These are phyloP conservation scores for Insectozyma bohioensis DNA, from an alignment of 1,139 yeast species.

Conservation along the genomic window DNA sequence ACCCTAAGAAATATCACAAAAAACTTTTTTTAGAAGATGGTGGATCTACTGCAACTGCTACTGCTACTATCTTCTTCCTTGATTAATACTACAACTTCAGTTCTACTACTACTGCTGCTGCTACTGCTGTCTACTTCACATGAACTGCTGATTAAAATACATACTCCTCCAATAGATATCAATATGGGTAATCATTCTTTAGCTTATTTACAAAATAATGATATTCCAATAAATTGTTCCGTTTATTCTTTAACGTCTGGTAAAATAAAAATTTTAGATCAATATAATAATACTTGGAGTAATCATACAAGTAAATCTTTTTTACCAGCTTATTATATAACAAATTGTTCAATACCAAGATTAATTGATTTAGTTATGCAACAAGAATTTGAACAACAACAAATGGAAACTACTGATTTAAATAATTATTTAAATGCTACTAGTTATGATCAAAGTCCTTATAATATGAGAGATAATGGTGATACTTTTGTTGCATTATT, in stretches of 20 bases:
- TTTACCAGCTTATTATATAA: slow-evolving; percentile 43
- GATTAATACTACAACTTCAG: not conserved
- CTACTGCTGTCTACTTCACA: slow-evolving; percentile 1
- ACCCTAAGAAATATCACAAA: too few species aligned
- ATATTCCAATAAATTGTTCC: slow-evolving; percentile 33
- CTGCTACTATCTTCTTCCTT: too few species aligned
- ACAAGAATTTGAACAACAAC: slow-evolving; percentile 4
- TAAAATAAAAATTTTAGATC: slow-evolving; percentile 20
- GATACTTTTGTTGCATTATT: slow-evolving; percentile 46
- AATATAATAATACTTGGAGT: slow-evolving; percentile 18
- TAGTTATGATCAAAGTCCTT: slow-evolving; percentile 16
- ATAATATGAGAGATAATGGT: slow-evolving; percentile 35
- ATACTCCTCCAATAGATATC: slow-evolving; percentile 7
- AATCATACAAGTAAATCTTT: slow-evolving; percentile 14
- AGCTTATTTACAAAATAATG: slow-evolving; percentile 17
- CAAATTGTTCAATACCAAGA: slow-evolving; percentile 34
- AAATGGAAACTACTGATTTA: slow-evolving; percentile 1
- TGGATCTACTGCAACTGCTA: too few species aligned
- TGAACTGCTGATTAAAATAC: slow-evolving; percentile 1
- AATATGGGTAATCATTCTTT: slow-evolving; percentile 14
- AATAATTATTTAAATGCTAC: too few species aligned
- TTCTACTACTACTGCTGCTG: too few species aligned
- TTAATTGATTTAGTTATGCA: slow-evolving; percentile 11
- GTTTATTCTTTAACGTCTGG: slow-evolving; percentile 40
- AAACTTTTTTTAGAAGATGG: too few species aligned